Evolutionary conservation across 805 yeast genomes (phyloP), one percentile per base, ranked within the genome.

Genomic region (Candida golubevii): DNA sequence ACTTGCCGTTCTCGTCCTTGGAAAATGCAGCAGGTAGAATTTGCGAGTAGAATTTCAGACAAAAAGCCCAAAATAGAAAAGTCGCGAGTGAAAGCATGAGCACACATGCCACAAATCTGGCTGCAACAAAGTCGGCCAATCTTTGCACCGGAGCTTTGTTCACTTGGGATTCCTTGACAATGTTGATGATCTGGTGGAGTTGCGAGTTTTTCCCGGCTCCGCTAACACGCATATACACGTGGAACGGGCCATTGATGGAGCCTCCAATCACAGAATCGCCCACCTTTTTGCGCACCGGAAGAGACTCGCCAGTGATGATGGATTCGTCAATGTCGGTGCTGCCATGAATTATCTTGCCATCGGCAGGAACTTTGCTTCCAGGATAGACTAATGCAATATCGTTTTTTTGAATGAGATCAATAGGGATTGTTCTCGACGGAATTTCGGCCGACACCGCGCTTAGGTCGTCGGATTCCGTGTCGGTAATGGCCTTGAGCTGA

Each of bases 311-410:
- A 0, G 99, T 91, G 44, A 93, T 71, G 23, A 90, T 67, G 2
- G 97, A 83, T 64, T 93, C 99, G 58, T 90, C 91, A 29, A 88
- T 75, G 56, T 86, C 96, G 0, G 96, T 78, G 45, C 77, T 77
- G 7, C 99, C 99, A 50, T 72, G 72, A 1, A 85, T 65, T 13
- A 95, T 81, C 7, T 73, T 60, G 38, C 98, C 99, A 70, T 93
- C 99, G 1, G 96, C 89, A 1, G 98, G 96, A 3, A 93, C 77
- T 53, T 81, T 87, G 41, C 83, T 83, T 9, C 99, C 99, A 0
- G 98, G 95, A 37, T 80, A 71, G 3, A 93, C 75, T 13, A 87
- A 74, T 0, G 88, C 83, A 28, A 86, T 72, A 62, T 93, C 99
- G 55, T 78, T 75, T 8, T 74, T 69, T 59, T 93, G 96, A 36